Percentiles rank a stretch among this genome's conserved stretches.
These are phyloP conservation scores for Leptomonas seymouri DNA, from an alignment of 208 protist species.

Conservation along the genomic window DNA sequence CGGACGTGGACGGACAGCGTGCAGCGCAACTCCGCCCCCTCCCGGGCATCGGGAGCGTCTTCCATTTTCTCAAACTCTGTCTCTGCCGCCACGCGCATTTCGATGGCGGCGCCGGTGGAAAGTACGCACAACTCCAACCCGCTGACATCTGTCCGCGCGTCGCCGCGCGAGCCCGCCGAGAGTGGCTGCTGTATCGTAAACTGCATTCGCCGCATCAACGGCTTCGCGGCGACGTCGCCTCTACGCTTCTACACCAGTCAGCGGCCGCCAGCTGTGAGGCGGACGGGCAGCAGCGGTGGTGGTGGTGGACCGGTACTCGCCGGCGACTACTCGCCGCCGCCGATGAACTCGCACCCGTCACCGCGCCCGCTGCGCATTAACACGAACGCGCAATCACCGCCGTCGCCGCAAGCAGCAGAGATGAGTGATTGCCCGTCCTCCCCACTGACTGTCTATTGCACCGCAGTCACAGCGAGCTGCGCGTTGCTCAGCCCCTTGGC, in stretches of 20 bases:
- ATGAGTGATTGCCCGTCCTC: neutral
- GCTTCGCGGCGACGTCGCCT: constrained; percentile 13
- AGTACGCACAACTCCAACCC: neutral
- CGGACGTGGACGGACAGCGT: neutral
- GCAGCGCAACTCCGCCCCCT: neutral
- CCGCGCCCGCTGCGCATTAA: constrained; percentile 9
- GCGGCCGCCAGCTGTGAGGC: neutral
- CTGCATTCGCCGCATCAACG: constrained; percentile 14
- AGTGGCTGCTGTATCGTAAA: constrained; percentile 10
- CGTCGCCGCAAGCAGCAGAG: constrained; percentile 1
- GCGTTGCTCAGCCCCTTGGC: constrained; percentile 1
- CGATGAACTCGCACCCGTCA: neutral
- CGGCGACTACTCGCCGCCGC: neutral
- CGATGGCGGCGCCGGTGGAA: neutral
- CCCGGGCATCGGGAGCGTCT: neutral
- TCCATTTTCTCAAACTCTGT: neutral
- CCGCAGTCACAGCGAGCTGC: neutral
- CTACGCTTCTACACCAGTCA: constrained; percentile 5
- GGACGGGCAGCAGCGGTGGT: neutral
- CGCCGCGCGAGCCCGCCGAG: neutral
- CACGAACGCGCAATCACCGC: neutral
- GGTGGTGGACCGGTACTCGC: neutral
- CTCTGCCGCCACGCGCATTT: neutral
- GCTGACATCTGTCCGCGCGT: neutral
- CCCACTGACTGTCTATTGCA: constrained; percentile 2